Evolutionary conservation across 768 basidiomycete genomes (phyloP), one percentile per base, ranked within the genome.

Genomic region (Coprinopsis marcescibilis): DNA sequence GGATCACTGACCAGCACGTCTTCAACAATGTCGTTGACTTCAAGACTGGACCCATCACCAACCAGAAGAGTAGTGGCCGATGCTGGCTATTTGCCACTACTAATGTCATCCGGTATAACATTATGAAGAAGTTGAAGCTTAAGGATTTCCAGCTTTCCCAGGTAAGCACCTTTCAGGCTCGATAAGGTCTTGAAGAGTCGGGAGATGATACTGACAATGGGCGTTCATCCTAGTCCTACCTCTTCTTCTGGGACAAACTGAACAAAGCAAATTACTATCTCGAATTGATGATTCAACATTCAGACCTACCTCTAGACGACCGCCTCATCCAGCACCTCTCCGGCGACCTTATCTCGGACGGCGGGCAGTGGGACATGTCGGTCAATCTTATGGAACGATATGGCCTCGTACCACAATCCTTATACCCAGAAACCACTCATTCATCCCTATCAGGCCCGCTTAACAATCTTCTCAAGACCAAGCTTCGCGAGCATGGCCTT

Each of bases 21-120:
- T 96, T 94, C 74, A 94, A 92, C 63, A 74, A 80, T 54, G 71
- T 80, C 51, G 59, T 96, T 17, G 84, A 83, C 45, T 85, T 85
- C 67, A 86, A 88, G 72, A 82, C 90, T 1, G 78, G 75, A 1
- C 91, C 91, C 8, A 70, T 93, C 52, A 93, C 90, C 11, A 78
- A 85, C 65, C 92, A 95, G 77, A 86, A 82, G 68, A 81, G 75
- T 60, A 88, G 84, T 48, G 94, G 94, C 1, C 73, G 94, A 38
- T 98, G 94, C 70, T 98, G 95, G 94, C 72, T 96, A 6, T 97
- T 97, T 62, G 89, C 93, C 2, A 88, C 89, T 5, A 93, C 90
- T 51, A 90, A 91, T 63, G 77, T 91, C 20, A 70, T 92, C 49
- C 75, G 93, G 3, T 87, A 89, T 65, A 77, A 81, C 43, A 73